Evolutionary conservation across 202 grass and related monocot species (phyloP), one percentile per base, ranked within the genome.

Genomic region (Elaeis oleifera): DNA sequence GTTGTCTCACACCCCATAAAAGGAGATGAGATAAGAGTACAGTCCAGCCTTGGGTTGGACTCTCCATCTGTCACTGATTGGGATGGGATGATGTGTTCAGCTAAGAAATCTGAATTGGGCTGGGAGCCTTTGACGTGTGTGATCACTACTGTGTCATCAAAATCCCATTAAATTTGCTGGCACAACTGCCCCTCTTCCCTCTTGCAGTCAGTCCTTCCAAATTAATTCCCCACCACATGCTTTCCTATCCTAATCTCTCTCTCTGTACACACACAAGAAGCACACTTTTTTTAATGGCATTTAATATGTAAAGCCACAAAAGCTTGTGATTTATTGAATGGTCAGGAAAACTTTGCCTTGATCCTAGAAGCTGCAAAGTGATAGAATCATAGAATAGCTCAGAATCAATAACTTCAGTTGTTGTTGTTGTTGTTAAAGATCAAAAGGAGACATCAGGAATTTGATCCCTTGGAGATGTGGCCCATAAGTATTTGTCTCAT

Each of bases 211-310:
- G 9, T 13, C 36, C n/a, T 7, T 36, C 27, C 11, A 72, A 72
- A 61, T 61, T 72, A 72, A 72, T 72, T 61, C 58, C 25, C 58
- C 69, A 72, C 49, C 58, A 72, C 58, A 72, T 61, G 24, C 58
- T 58, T 54, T 60, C n/a, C 49, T 49, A 15, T 48, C 67, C 32
- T 53, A 51, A 32, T 71, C 22, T 44, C 36, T 71, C 18, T 49
- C 27, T 68, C 65, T 56, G 14, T 27, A 17, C 26, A 60, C 23
- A 44, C 36, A 44, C 36, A 44, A 52, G 50, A 31, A 60, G 29
- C 67, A 71, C 56, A 53, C 53, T 16, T 36, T 53, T 61, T 51
- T 59, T 51, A 71, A 61, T 61, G 58, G 54, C 54, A 70, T 59
- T 72, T 16, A 72, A 72, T 72, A 16, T 72, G 25, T 23, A 72